Base-by-base conservation (phyloP, 768 basidiomycete species). In the Scleroderma citrinum region DNA sequence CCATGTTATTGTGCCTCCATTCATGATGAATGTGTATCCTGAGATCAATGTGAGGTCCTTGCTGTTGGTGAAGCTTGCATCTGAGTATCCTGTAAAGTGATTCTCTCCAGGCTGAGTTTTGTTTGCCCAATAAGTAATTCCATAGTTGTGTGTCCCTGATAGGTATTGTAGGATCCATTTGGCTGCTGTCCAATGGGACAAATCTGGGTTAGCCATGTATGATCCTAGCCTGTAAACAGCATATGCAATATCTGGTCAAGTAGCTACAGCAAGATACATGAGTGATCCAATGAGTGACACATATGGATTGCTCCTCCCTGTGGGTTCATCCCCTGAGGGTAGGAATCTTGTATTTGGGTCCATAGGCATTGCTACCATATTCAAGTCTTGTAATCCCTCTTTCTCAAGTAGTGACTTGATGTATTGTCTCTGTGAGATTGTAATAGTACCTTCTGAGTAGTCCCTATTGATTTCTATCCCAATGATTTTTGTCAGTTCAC, bases 1-100 rank as follows among this genome's bases (percentile, higher is more conserved):
- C 52, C 70, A 37, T 55, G 65, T 2, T 45, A 73, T 11, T 64
- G 50, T 31, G 1, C 56, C 45, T 59, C 40, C 69, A 70, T 48
- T 62, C 42, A 39, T 42, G 53, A 19, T 63, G 67, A 63, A 69
- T 0, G 47, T 31, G 24, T 62, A 62, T 0, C 62, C 57, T 2
- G 60, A 56, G 16, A 65, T 50, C 4, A 56, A 62, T 8, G 53
- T 40, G 0, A 57, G 11, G 2, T 65, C 58, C 0, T 50, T n/a
- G 12, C 62, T 61, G 8, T 50, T 66, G 0, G 56, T 62, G 44
- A 59, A 65, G 31, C 64, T 60, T 0, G 64, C 57, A 32, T 71
- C 60, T 0, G 60, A 53, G 31, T 58, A 63, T 30, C 43, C 43
- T 13, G 1, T 5, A 5, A 44, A 32, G 0, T 61, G 54, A 0